A percentile compares a stretch with the other conserved stretches of the same genome.
Evolutionary conservation across 768 basidiomycete genomes (phyloP).

Genomic region (Exsudoporus frostii): DNA sequence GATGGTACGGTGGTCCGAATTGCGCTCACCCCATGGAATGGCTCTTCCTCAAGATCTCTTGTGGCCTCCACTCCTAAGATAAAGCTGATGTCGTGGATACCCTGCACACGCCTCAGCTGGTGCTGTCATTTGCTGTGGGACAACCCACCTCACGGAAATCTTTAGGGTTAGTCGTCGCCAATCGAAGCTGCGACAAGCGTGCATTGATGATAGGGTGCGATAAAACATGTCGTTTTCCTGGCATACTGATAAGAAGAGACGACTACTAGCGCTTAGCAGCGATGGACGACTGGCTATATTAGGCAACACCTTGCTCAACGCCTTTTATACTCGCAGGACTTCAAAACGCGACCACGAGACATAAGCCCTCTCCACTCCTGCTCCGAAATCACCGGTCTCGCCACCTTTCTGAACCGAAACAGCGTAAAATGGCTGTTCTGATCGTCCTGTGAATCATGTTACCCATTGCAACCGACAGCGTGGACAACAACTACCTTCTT

Average conservation of each 20-base stretch:
- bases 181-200: conserved; percentile 67
- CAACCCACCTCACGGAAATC: conserved; percentile 72
- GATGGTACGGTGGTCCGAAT: not conserved
- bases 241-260: conserved; percentile 22
- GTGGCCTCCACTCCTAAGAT: conserved; percentile 85
- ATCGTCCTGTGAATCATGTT: conserved; percentile 53
- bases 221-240: conserved; percentile 47
- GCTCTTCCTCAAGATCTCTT: conserved; percentile 57
- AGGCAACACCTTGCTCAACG: conserved; percentile 43
- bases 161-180: conserved; percentile 57
- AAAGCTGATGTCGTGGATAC: conserved; percentile 69
- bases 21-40: conserved; percentile 59
- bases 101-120: conserved; percentile 40
- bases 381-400: conserved; percentile 44
- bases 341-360: conserved; percentile 56
- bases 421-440: conserved; percentile 82
- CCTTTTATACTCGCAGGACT: conserved; percentile 92
- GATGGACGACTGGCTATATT: too few relatives aligned
- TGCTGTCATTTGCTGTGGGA: not conserved
- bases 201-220: conserved; percentile 73
- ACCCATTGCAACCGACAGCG: not conserved
- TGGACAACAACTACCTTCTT: conserved; percentile 50
- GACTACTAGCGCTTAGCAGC: not conserved
- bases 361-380: conserved; percentile 60
- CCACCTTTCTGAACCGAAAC: conserved; percentile 72